Percentiles rank a stretch among this genome's conserved stretches.
These are phyloP conservation scores for Monascus ruber DNA, from an alignment of 2,329 filamentous ascomycete genomes.

Conservation along the genomic window DNA sequence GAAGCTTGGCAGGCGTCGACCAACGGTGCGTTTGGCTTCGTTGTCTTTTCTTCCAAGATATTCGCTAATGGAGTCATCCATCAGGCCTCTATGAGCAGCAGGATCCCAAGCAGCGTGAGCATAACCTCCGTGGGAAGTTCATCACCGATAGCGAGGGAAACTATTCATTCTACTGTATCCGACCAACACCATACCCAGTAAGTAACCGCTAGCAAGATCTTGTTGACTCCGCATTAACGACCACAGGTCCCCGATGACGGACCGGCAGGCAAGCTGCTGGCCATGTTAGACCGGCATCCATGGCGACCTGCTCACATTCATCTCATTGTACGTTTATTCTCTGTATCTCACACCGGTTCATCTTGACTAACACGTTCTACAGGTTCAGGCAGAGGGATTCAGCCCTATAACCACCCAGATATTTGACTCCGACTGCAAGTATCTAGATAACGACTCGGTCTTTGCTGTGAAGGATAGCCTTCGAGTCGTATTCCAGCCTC, in stretches of 20 bases:
- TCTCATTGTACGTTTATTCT: constrained; percentile 38
- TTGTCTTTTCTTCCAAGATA: no score
- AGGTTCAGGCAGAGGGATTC: constrained; percentile 47
- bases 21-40: constrained; percentile 39
- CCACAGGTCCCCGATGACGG: constrained; percentile 18
- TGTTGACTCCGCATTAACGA: constrained; percentile 2
- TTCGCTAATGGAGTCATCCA: no score
- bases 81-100: constrained; percentile 54
- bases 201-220: background rate
- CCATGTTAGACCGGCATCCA: constrained; percentile 50
- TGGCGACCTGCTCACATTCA: constrained; percentile 55
- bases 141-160: constrained; percentile 53
- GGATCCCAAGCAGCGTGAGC: constrained; percentile 57
- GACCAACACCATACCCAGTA: constrained; percentile 45
- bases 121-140: constrained; percentile 64
- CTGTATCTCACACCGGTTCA: background rate
- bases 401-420: constrained; percentile 66
- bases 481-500: constrained; percentile 45
- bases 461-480: constrained; percentile 51
- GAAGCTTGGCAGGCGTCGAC: constrained; percentile 74
- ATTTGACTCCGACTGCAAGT: constrained; percentile 56
- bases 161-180: constrained; percentile 52
- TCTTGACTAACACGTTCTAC: background rate
- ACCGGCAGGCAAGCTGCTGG: constrained; percentile 46
- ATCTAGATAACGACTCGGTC: constrained; percentile 48